These are phyloP conservation scores for Solanum lignicaule DNA, from an alignment of 257 asterid genomes.

Conservation along the genomic window DNA sequence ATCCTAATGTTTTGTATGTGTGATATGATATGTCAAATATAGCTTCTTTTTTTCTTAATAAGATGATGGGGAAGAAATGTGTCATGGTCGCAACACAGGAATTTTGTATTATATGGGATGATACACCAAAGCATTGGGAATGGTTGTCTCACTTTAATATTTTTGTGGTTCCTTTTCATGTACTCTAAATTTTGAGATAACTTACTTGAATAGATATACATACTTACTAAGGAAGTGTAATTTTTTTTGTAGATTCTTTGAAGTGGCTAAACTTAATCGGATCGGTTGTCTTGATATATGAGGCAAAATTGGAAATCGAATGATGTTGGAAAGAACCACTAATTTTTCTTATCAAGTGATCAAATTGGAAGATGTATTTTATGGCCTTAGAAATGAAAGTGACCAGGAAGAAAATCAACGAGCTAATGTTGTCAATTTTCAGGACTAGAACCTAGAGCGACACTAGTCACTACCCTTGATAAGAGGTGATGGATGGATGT, in stretches of 20 bases:
- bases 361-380: not conserved
- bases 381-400: conserved; percentile 9
- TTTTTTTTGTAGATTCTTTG: conserved; percentile 34
- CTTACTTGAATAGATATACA: not conserved
- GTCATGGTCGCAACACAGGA: conserved; percentile 23
- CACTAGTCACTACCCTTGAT: not conserved
- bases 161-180: not conserved
- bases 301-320: conserved; percentile 22
- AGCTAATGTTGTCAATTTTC: not conserved
- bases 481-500: conserved; percentile 5
- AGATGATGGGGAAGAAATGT: conserved; percentile 20
- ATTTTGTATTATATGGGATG: conserved; percentile 13
- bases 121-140: conserved; percentile 11
- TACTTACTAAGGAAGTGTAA: not conserved
- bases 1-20: not conserved
- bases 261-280: conserved; percentile 41
- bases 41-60: conserved; percentile 10
- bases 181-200: not conserved
- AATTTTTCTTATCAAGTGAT: conserved; percentile 50
- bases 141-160: conserved; percentile 14
- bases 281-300: conserved; percentile 47
- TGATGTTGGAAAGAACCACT: not conserved
- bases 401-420: not conserved
- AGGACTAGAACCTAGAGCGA: not conserved
- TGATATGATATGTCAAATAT: conserved; percentile 5